phyloP scores from a whole-genome alignment of 768 basidiomycete species.

The Mycena albidolilacea region DNA sequence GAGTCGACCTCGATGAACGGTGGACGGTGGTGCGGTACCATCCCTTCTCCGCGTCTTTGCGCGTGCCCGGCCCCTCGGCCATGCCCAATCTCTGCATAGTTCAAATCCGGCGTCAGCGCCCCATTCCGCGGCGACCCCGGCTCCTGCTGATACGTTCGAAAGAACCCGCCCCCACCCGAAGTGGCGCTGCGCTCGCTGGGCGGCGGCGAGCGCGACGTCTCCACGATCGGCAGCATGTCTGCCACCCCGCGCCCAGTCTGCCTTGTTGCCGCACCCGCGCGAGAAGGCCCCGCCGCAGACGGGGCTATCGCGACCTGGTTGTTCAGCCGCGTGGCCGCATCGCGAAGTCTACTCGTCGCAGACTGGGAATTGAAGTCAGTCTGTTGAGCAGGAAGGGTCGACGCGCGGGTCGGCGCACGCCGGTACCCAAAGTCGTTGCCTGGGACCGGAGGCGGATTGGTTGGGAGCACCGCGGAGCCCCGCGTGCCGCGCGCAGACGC shows the following conservation, averaged over 20 bases:
- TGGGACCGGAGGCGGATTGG: conserved; percentile 42
- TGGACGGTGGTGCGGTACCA: conserved; percentile 24
- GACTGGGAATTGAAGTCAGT: conserved; percentile 29
- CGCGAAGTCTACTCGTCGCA: conserved; percentile 51
- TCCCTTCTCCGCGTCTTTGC: conserved; percentile 43
- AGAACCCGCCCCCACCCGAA: conserved; percentile 71
- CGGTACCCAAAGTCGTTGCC: conserved; percentile 55
- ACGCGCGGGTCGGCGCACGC: conserved; percentile 45
- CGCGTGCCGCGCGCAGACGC: conserved; percentile 41
- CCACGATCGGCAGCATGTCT: conserved; percentile 73
- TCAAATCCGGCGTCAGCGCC: conserved; percentile 78
- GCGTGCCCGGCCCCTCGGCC: conserved; percentile 65
- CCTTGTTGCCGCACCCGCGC: conserved; percentile 49
- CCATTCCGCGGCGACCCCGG: conserved; percentile 61
- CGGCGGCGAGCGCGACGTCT: conserved; percentile 71
- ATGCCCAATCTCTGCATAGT: conserved; percentile 84
- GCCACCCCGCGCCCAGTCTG: conserved; percentile 53
- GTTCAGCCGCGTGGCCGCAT: conserved; percentile 53
- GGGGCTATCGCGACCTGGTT: conserved; percentile 52
- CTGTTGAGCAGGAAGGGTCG: conserved; percentile 46
- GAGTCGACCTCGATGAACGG: conserved; percentile 37
- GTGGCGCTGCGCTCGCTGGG: conserved; percentile 72
- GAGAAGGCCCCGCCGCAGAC: conserved; percentile 51
- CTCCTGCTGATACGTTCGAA: conserved; percentile 67
- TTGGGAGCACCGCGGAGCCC: conserved; percentile 32